Evolutionary conservation across 2,329 filamentous ascomycete species (phyloP).

Genomic region (Claviceps sp.): DNA sequence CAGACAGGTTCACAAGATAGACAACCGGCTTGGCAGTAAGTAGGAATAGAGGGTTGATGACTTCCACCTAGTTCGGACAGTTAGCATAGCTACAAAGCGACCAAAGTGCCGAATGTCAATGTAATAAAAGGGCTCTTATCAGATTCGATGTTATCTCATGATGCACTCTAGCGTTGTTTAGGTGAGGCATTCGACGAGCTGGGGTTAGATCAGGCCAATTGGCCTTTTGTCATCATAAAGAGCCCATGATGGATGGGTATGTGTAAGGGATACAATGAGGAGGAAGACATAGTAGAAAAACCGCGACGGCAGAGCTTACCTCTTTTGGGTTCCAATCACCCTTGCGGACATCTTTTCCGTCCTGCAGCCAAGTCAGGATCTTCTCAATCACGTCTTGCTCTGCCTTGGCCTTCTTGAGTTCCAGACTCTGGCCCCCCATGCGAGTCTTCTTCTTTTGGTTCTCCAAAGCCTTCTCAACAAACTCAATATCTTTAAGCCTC

Average conservation of each 20-base stretch:
- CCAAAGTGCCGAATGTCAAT: slow-evolving; percentile 5
- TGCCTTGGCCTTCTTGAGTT: slow-evolving; percentile 95
- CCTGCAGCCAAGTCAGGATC: slow-evolving; percentile 68
- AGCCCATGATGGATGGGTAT: slow-evolving; percentile 6
- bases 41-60: slow-evolving; percentile 92
- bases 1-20: slow-evolving; percentile 91
- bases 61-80: slow-evolving; percentile 57
- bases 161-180: slow-evolving; percentile 61
- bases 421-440: slow-evolving; percentile 84
- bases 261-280: slow-evolving; percentile 9
- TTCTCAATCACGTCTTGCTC: slow-evolving; percentile 91
- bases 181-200: slow-evolving; percentile 95
- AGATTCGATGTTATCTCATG: slow-evolving; percentile 77
- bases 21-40: slow-evolving; percentile 95
- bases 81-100: slow-evolving; percentile 10
- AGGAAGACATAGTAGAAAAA: slow-evolving; percentile 11
- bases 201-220: slow-evolving; percentile 89
- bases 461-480: slow-evolving; percentile 90
- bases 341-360: slow-evolving; percentile 88
- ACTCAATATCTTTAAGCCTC: slow-evolving; percentile 96
- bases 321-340: slow-evolving; percentile 85
- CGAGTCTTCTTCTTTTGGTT: slow-evolving; percentile 86
- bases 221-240: slow-evolving; percentile 97
- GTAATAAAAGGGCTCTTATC: slow-evolving; percentile 28
- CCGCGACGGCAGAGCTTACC: slow-evolving; percentile 45